A percentile compares a stretch with the other conserved stretches of the same genome.
These are phyloP conservation scores for Nemania serpens DNA, from an alignment of 2,329 filamentous ascomycete genomes.

Conservation along the genomic window DNA sequence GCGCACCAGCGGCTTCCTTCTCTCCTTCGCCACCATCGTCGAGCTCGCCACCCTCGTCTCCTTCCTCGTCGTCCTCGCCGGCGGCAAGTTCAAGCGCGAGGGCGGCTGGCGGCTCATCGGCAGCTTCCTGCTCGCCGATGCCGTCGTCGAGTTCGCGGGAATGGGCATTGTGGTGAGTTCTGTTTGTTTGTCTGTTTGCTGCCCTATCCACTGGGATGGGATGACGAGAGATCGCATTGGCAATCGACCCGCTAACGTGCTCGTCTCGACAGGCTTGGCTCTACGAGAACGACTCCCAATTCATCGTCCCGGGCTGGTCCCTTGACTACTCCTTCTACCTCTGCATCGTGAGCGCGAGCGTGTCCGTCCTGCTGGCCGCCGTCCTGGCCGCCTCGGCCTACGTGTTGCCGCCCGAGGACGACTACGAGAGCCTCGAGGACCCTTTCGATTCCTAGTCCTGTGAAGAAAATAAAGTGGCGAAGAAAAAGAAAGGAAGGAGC, in stretches of 20 bases:
- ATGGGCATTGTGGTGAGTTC: constrained; percentile 81
- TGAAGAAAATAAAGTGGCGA: no score
- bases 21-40: constrained; percentile 81
- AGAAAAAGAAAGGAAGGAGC: no score
- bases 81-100: constrained; percentile 79
- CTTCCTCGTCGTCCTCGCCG: constrained; percentile 76
- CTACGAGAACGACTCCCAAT: constrained; percentile 81
- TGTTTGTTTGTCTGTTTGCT: background rate
- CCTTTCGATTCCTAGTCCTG: constrained; percentile 46
- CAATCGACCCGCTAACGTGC: background rate
- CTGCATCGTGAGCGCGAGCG: constrained; percentile 59
- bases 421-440: constrained; percentile 73
- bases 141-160: constrained; percentile 71
- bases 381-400: constrained; percentile 70
- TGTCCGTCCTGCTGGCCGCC: constrained; percentile 58
- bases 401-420: constrained; percentile 77
- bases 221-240: no score
- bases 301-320: constrained; percentile 78
- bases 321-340: constrained; percentile 81
- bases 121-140: constrained; percentile 67
- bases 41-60: constrained; percentile 81
- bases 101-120: constrained; percentile 80
- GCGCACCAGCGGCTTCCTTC: constrained; percentile 85
- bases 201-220: no score
- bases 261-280: constrained; percentile 69